Conservation (phyloP, 768 basidiomycete species). For the Tylopilus cervinicoccineus region DNA sequence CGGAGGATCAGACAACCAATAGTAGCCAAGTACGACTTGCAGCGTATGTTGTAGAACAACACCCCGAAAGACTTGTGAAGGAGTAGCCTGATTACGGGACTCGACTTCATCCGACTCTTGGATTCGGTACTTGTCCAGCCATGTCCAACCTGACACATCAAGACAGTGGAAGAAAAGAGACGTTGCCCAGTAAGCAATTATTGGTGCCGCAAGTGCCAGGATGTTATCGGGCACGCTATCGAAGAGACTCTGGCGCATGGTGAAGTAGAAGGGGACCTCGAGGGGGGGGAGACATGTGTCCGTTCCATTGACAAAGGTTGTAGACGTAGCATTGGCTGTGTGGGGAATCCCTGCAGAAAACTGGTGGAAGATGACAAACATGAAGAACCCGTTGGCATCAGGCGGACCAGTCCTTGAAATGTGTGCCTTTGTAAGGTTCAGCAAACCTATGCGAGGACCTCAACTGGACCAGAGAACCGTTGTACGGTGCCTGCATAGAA, state of each 20-base stretch:
- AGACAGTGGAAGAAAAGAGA: conserved; percentile 79
- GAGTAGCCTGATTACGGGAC: conserved; percentile 69
- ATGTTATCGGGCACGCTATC: conserved; percentile 62
- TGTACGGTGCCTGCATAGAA: too few relatives aligned
- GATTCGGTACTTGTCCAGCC: conserved; percentile 80
- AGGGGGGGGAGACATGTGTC: conserved; percentile 34
- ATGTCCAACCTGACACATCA: conserved; percentile 70
- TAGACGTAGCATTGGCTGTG: conserved; percentile 37
- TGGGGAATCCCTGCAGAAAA: conserved; percentile 1
- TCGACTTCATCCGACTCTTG: conserved; percentile 83
- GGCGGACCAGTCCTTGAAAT: too few relatives aligned
- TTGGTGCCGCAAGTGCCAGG: conserved; percentile 68
- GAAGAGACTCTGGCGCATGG: conserved; percentile 42
- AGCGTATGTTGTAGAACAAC: conserved; percentile 84
- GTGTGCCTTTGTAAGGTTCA: too few relatives aligned
- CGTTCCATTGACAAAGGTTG: conserved; percentile 30
- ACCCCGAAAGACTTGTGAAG: conserved; percentile 65
- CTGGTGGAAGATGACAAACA: conserved; percentile 15
- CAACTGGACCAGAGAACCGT: too few relatives aligned
- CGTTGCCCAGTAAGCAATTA: conserved; percentile 80
- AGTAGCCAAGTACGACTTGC: conserved; percentile 72
- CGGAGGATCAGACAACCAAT: conserved; percentile 54
- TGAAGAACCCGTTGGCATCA: too few relatives aligned
- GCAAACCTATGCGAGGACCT: too few relatives aligned
- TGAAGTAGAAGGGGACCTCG: conserved; percentile 54